phyloP scores from a whole-genome alignment of 1,139 yeast genomes.

The Magnusiomyces suaveolens region DNA sequence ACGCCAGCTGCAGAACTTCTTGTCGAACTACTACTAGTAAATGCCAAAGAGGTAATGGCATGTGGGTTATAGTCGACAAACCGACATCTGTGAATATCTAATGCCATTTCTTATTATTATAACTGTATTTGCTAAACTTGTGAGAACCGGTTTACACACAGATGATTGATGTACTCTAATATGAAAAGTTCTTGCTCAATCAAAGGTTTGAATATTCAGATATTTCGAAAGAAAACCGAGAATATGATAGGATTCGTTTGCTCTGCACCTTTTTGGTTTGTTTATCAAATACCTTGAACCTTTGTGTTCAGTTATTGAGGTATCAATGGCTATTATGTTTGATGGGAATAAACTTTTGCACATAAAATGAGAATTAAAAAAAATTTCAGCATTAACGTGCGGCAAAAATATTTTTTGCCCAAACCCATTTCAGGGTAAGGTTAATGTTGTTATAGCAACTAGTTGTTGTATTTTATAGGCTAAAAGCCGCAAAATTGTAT shows the following conservation, averaged over 20 bases:
- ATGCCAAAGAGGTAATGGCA: constrained; percentile 72
- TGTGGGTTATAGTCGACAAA: constrained; percentile 87
- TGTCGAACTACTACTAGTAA: constrained; percentile 55
- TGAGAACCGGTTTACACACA: neutral
- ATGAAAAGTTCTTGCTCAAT: too few species aligned
- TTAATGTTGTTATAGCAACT: neutral
- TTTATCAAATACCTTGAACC: too few species aligned
- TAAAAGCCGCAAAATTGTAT: too few species aligned
- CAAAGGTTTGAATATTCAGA: too few species aligned
- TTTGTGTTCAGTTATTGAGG: too few species aligned
- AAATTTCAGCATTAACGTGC: neutral
- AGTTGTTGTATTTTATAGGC: too few species aligned
- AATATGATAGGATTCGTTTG: too few species aligned
- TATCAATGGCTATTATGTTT: neutral
- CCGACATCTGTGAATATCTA: constrained; percentile 85
- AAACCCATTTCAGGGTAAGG: constrained; percentile 2
- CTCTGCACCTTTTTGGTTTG: too few species aligned
- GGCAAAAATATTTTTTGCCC: neutral
- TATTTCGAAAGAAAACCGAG: too few species aligned
- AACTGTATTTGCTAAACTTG: too few species aligned
- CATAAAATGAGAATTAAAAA: neutral
- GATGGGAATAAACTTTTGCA: neutral
- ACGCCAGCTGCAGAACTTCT: constrained; percentile 49
- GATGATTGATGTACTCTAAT: neutral
- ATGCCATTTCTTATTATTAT: constrained; percentile 7